Evolutionary conservation across 2,329 filamentous ascomycete genomes (phyloP).

Genomic region (Scorias spongiosa): DNA sequence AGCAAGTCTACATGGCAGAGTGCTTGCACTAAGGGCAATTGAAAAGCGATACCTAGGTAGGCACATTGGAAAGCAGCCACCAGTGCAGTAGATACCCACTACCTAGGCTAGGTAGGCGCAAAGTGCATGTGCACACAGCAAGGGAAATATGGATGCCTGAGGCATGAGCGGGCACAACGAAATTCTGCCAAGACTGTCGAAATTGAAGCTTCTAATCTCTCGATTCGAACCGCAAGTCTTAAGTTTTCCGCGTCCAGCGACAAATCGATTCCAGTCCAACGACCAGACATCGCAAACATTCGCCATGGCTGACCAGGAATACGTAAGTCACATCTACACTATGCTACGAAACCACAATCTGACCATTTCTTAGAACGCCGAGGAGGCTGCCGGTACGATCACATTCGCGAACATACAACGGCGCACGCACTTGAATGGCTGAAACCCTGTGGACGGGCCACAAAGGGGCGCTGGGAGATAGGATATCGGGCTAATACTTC

Average conservation of each 20-base stretch:
- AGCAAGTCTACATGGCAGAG: too few relatives aligned
- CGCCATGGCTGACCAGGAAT: constrained; percentile 77
- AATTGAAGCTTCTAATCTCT: not conserved
- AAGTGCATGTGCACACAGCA: too few relatives aligned
- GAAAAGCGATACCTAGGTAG: too few relatives aligned
- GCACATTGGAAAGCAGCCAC: too few relatives aligned
- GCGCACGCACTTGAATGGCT: constrained; percentile 16
- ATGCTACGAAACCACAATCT: constrained; percentile 6
- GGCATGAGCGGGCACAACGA: not conserved
- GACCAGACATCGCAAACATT: not conserved
- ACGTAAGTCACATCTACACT: constrained; percentile 48
- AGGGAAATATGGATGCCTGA: not conserved
- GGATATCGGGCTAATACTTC: constrained; percentile 21
- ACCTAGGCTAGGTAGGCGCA: too few relatives aligned
- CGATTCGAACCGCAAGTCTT: not conserved
- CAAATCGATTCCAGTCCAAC: constrained; percentile 1
- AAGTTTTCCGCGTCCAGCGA: constrained; percentile 1
- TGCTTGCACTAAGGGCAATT: too few relatives aligned
- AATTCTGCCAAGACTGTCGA: not conserved
- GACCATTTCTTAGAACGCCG: constrained; percentile 56
- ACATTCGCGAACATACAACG: constrained; percentile 7
- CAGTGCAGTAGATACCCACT: too few relatives aligned
- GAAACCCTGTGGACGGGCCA: constrained; percentile 27
- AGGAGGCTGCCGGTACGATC: constrained; percentile 71
- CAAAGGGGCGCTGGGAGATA: constrained; percentile 25